These are phyloP conservation scores for Capronia coronata DNA, from an alignment of 2,329 filamentous ascomycete species.

Conservation along the genomic window DNA sequence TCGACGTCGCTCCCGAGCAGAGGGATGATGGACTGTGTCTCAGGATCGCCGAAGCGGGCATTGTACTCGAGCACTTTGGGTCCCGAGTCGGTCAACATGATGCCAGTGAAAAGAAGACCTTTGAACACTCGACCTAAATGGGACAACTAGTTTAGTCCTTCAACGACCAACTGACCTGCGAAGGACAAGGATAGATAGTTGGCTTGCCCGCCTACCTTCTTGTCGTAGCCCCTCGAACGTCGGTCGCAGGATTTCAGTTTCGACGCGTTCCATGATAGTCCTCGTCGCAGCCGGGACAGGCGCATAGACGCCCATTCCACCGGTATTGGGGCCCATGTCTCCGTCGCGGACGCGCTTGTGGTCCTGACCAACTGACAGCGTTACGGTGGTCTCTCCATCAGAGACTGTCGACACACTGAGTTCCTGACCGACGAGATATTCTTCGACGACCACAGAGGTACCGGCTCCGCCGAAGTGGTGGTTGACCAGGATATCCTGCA, in stretches of 20 bases:
- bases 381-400: neutral
- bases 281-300: neutral
- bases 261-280: neutral
- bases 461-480: neutral
- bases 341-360: neutral
- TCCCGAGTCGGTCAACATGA: neutral
- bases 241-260: neutral
- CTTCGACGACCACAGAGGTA: neutral
- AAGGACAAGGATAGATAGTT: no score
- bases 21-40: neutral
- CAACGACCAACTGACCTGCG: neutral
- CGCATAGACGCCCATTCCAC: neutral
- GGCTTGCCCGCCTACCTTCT: neutral
- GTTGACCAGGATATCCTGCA: neutral
- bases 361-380: neutral
- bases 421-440: neutral
- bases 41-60: neutral
- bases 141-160: no score
- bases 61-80: conserved; percentile 1
- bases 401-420: neutral
- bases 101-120: conserved; percentile 39
- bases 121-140: neutral
- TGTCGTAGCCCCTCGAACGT: neutral
- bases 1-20: neutral
- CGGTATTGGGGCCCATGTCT: neutral